phyloP scores from a whole-genome alignment of 352 stramenopile genomes.

The Phytophthora palmivora region DNA sequence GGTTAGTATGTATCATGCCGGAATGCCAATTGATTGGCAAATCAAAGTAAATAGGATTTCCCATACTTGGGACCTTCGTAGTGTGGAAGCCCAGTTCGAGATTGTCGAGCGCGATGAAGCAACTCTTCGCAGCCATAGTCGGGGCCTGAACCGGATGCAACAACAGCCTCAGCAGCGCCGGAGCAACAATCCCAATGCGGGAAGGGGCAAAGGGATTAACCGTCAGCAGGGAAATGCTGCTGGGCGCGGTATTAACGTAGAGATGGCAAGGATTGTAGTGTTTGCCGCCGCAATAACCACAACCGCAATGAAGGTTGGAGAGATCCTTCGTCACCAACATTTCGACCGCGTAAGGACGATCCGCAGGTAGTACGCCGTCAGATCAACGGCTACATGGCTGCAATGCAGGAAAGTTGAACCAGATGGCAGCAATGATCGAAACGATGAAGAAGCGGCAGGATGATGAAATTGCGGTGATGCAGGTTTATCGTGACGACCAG shows the following conservation, averaged over 20 bases:
- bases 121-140: not conserved
- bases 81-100: conserved; percentile 1
- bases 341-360: not conserved
- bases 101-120: not conserved
- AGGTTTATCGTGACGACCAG: not conserved
- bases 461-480: conserved; percentile 1
- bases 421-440: conserved; percentile 6
- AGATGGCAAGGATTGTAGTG: not conserved
- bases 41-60: conserved; percentile 7
- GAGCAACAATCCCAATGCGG: not conserved
- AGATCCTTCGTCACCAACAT: not conserved
- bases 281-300: no score
- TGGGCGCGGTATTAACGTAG: no score
- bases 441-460: conserved; percentile 5
- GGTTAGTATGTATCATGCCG: not conserved
- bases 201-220: no score
- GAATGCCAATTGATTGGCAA: conserved; percentile 6
- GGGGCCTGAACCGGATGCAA: not conserved
- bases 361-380: not conserved
- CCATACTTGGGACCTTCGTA: not conserved
- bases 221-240: no score
- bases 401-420: not conserved
- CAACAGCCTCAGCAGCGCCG: not conserved
- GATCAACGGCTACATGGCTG: not conserved
- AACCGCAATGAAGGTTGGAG: not conserved